Evolutionary conservation across 768 basidiomycete species (phyloP), one percentile per base, ranked within the genome.

Genomic region (Imleria badia): DNA sequence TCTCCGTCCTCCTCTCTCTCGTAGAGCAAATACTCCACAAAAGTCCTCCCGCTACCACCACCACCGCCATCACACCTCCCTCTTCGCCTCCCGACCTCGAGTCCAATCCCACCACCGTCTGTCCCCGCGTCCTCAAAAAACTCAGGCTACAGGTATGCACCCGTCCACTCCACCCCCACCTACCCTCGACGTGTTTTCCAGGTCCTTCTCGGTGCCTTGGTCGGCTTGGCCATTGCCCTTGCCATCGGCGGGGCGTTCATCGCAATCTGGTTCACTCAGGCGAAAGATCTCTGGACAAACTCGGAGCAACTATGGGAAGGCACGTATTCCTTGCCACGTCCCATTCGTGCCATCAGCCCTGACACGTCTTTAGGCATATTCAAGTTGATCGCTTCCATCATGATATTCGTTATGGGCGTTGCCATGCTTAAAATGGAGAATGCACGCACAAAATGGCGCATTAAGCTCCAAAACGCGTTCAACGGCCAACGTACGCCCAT

Each of bases 301-400:
- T 82, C 92, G 7, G 96, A 98, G 73, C 80, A 85, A 51, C 73
- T 95, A 53, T 98, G 96, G 96, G 96, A 98, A 79, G 96, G 95
- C 77, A 68, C 12, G 68, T 23, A 19, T 47, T 6, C 47, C 46
- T 36, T 23, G 19, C 19, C 39, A 35, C 41, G 39, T 30, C 39
- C 29, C 20, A 5, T 14, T 19, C 20, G 6, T 14, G 19, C 1
- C 11, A 8, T 15, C 40, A 5, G 0, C 36, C 36, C 55, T 56
- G 3, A 44, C 42, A 0, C 29, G 45, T 36, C 38, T 36, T 50
- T 20, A 89, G 87, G 85, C 26, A 78, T 83, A 55, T 91, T 90
- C 65, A 74, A 84, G 59, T 71, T 91, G 52, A 77, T 92, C 50
- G 89, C 89, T 0, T 69, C 84, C 12, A 52, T 92, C 62, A 84